Conservation (phyloP, 768 basidiomycete species). For the Suillus paluster region DNA sequence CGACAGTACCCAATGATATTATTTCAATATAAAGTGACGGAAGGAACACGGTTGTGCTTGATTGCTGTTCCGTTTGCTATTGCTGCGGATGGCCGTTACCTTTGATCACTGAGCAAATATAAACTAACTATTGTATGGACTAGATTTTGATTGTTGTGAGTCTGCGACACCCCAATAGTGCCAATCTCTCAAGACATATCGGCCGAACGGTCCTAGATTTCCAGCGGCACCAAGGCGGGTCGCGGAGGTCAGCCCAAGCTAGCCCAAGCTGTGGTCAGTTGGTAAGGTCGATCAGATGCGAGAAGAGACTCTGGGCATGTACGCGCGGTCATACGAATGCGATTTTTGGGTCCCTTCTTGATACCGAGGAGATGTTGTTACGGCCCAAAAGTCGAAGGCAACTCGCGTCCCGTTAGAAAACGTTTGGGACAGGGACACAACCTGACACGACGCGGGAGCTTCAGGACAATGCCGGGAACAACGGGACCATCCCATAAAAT, state of each 20-base stretch:
- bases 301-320: background rate
- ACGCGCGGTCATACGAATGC: background rate
- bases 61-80: background rate
- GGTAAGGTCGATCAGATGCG: background rate
- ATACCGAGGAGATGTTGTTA: background rate
- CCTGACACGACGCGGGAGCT: background rate
- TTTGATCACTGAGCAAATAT: background rate
- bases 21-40: background rate
- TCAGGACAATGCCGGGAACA: conserved; percentile 3
- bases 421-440: background rate
- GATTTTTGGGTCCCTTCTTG: background rate
- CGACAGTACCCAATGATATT: background rate
- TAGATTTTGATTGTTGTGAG: background rate
- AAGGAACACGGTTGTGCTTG: background rate
- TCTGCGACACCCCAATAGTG: background rate
- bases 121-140: background rate
- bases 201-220: conserved; percentile 2
- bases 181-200: background rate
- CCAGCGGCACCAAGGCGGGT: background rate
- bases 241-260: background rate
- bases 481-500: background rate
- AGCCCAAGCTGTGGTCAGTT: background rate
- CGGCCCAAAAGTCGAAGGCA: conserved; percentile 1
- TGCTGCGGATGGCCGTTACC: background rate
- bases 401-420: background rate